phyloP scores from a whole-genome alignment of 768 basidiomycete species.

The Trametopsis cervina region DNA sequence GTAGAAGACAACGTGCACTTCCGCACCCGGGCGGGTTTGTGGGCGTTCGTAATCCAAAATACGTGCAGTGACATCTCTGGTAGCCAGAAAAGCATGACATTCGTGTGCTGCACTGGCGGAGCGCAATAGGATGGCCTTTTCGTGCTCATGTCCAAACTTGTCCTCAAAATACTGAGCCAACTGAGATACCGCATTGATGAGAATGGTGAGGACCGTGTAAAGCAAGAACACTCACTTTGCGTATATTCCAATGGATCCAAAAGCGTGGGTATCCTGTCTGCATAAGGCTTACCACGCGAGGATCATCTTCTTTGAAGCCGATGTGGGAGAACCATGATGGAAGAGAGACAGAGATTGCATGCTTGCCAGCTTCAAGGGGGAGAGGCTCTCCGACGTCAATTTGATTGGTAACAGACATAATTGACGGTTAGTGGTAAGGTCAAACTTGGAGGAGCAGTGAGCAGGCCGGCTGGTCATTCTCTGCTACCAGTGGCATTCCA shows the following conservation, averaged over 20 bases:
- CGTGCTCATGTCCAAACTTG: constrained; percentile 67
- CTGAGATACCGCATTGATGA: constrained; percentile 46
- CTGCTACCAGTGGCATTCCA: too few relatives aligned
- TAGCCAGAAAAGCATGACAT: constrained; percentile 67
- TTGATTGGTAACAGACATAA: too few relatives aligned
- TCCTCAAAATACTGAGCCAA: constrained; percentile 70
- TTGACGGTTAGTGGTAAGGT: too few relatives aligned
- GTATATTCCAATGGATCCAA: constrained; percentile 82
- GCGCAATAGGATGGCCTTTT: constrained; percentile 75
- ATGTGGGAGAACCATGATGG: constrained; percentile 91
- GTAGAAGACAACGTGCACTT: constrained; percentile 82
- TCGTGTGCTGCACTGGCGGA: constrained; percentile 64
- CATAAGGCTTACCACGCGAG: constrained; percentile 73
- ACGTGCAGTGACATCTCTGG: constrained; percentile 39
- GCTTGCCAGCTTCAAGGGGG: constrained; percentile 21
- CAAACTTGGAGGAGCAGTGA: too few relatives aligned
- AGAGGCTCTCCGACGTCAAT: background rate
- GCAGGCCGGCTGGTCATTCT: too few relatives aligned
- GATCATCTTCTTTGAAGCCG: constrained; percentile 85
- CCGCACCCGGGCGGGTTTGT: constrained; percentile 31
- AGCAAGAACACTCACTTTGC: constrained; percentile 50
- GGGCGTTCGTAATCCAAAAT: constrained; percentile 43
- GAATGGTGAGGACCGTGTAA: background rate
- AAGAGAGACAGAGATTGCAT: constrained; percentile 92
- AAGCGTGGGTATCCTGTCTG: constrained; percentile 91